phyloP scores from a whole-genome alignment of 352 stramenopile species.

The Hyaloperonospora arabidopsidis region DNA sequence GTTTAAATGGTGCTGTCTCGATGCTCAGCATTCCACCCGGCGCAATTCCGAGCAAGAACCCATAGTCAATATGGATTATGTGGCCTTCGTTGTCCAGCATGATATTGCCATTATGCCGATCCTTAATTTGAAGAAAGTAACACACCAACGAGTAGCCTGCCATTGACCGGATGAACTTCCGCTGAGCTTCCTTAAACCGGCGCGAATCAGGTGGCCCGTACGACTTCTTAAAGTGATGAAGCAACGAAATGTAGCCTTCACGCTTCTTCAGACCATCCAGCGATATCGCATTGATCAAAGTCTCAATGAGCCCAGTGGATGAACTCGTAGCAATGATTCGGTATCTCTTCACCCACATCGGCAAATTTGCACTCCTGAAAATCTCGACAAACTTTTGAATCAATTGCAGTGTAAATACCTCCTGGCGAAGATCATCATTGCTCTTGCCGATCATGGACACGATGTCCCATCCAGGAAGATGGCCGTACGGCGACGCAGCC shows the following conservation, averaged over 20 bases:
- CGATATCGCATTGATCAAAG: conserved; percentile 94
- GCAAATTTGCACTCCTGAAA: conserved; percentile 90
- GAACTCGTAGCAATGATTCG: conserved; percentile 94
- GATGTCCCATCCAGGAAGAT: conserved; percentile 89
- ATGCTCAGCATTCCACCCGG: conserved; percentile 98
- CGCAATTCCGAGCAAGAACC: conserved; percentile 98
- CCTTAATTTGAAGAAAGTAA: conserved; percentile 99
- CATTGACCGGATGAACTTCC: conserved; percentile 96
- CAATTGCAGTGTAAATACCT: conserved; percentile 98
- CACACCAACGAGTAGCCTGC: conserved; percentile 97
- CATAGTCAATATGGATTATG: conserved; percentile 99
- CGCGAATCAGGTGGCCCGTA: conserved; percentile 86
- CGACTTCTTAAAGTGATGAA: conserved; percentile 93
- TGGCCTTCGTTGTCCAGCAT: conserved; percentile 98
- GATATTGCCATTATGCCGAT: conserved; percentile 99
- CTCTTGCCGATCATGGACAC: conserved; percentile 97
- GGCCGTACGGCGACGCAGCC: conserved; percentile 80
- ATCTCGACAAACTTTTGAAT: conserved; percentile 97
- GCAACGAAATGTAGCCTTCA: conserved; percentile 88
- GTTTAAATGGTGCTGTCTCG: conserved; percentile 98
- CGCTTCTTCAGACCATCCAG: conserved; percentile 97
- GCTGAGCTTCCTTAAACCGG: conserved; percentile 88
- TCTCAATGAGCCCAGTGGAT: conserved; percentile 96
- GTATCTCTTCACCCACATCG: conserved; percentile 94
- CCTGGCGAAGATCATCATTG: conserved; percentile 97